Base-by-base conservation (phyloP, 2,329 filamentous ascomycete species). In the Claviceps purpurea region DNA sequence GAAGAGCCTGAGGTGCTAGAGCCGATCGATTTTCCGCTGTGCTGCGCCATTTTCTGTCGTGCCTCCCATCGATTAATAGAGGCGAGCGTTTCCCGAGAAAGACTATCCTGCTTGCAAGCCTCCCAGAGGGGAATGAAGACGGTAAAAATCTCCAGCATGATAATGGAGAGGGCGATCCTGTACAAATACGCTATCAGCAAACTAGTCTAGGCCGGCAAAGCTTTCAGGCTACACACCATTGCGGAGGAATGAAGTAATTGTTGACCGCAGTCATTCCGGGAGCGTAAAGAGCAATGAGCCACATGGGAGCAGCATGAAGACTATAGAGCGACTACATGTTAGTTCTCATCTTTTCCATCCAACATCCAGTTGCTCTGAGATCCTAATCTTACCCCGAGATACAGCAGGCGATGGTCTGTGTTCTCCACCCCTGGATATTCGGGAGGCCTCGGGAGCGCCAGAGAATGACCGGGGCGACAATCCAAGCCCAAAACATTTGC, bases 351-450 rank as follows among this genome's bases (percentile, higher is more conserved):
- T 4, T 16, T 5, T 42, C 18, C 18, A 20, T n/a, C 10, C n/a
- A 22, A 42, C 18, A 42, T 42, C 20, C 4, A 5, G 11, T 20
- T 42, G 3, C 2, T 22, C 5, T 22, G 18, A 24, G 22, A 43
- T 22, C 16, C 41, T 20, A 3, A 39, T 22, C 68, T 54, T 60
- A 75, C 72, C 68, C 70, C 38, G 72, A 68, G 48, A 75, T 57
- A 55, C 69, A 70, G 63, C 73, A 77, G 3, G 65, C 68, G 42
- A 80, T 76, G 37, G 81, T 85, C 61, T 85, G 82, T 5, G 76
- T 60, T 11, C 81, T 72, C 82, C 82, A 86, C 52, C 81, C 77
- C 58, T 84, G 79, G 6, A 80, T 81, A 60, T 86, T 82, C 34
- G 72, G 72, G 57, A 86, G 78, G 22, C 72, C 68, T 7, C 81